These are phyloP conservation scores for Claviceps digitariae DNA, from an alignment of 2,329 filamentous ascomycete genomes.

Conservation along the genomic window DNA sequence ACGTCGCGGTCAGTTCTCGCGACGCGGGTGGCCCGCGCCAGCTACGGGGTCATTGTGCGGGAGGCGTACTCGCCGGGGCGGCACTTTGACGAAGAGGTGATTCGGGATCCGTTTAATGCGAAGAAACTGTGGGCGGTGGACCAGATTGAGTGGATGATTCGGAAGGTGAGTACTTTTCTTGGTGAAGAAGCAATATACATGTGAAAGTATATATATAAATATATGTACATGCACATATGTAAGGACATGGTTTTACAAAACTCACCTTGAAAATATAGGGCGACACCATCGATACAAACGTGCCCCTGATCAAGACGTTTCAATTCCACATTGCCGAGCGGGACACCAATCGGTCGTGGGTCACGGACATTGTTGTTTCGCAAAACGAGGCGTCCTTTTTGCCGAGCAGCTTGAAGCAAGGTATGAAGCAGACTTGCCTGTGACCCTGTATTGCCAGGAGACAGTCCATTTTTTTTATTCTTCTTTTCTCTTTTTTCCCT, in stretches of 20 bases:
- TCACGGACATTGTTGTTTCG: conserved; percentile 25
- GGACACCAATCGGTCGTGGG: conserved; percentile 22
- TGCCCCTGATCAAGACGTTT: conserved; percentile 20
- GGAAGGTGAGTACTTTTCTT: conserved; percentile 23
- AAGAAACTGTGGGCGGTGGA: conserved; percentile 25
- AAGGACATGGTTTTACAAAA: too few relatives aligned
- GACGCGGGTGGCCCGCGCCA: conserved; percentile 26
- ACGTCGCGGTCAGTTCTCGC: conserved; percentile 26
- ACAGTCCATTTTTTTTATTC: too few relatives aligned
- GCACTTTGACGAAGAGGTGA: conserved; percentile 23
- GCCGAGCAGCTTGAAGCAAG: conserved; percentile 23
- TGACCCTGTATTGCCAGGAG: too few relatives aligned
- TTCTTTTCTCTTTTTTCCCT: too few relatives aligned
- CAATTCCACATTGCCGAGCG: conserved; percentile 19
- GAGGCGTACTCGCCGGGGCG: conserved; percentile 21
- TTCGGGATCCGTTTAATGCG: conserved; percentile 14
- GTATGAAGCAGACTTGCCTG: conserved; percentile 17
- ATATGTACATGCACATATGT: too few relatives aligned
- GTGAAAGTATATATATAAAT: too few relatives aligned
- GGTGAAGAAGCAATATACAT: too few relatives aligned
- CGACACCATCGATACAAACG: conserved; percentile 24
- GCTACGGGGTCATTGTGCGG: conserved; percentile 28
- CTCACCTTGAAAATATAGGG: too few relatives aligned
- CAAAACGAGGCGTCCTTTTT: conserved; percentile 22
- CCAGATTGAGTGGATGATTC: conserved; percentile 30